phyloP scores from a whole-genome alignment of 768 basidiomycete species.

The Tephrocybe rancida region DNA sequence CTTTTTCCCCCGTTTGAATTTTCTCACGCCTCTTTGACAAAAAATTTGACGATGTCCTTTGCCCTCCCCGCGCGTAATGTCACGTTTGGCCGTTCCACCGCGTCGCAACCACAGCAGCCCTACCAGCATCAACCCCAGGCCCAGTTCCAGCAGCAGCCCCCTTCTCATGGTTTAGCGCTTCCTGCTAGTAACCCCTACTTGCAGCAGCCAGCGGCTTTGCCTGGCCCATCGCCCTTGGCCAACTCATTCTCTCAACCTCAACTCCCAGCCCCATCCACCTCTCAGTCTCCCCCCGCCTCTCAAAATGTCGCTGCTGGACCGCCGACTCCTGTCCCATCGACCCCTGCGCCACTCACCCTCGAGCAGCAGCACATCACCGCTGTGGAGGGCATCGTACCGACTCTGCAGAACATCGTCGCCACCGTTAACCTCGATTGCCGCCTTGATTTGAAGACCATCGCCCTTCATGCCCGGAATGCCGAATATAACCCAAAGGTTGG shows the following conservation, averaged over 20 bases:
- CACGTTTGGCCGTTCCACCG: conserved; percentile 68
- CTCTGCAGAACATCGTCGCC: conserved; percentile 98
- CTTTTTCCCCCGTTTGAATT: conserved; percentile 35
- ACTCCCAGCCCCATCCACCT: conserved; percentile 30
- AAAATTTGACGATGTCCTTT: conserved; percentile 51
- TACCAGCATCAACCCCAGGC: conserved; percentile 43
- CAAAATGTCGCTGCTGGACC: conserved; percentile 56
- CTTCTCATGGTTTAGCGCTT: conserved; percentile 51
- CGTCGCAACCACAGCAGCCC: conserved; percentile 38
- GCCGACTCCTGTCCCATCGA: conserved; percentile 61
- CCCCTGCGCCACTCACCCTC: conserved; percentile 75
- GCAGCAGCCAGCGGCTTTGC: conserved; percentile 39
- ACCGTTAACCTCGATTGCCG: conserved; percentile 98
- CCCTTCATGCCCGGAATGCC: conserved; percentile 95
- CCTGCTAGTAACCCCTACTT: conserved; percentile 59
- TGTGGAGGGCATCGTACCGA: conserved; percentile 98
- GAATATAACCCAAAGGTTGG: conserved; percentile 99
- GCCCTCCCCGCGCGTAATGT: conserved; percentile 79
- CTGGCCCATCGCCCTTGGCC: conserved; percentile 58
- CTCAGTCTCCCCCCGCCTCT: conserved; percentile 27
- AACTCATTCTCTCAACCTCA: conserved; percentile 51
- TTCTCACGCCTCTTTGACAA: conserved; percentile 43
- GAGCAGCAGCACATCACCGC: conserved; percentile 96
- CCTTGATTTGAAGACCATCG: conserved; percentile 97
- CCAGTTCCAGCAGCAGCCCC: conserved; percentile 45